A percentile compares a stretch with the other conserved stretches of the same genome.
These are phyloP conservation scores for Lanzia echinophila DNA, from an alignment of 2,329 filamentous ascomycete genomes.

Conservation along the genomic window DNA sequence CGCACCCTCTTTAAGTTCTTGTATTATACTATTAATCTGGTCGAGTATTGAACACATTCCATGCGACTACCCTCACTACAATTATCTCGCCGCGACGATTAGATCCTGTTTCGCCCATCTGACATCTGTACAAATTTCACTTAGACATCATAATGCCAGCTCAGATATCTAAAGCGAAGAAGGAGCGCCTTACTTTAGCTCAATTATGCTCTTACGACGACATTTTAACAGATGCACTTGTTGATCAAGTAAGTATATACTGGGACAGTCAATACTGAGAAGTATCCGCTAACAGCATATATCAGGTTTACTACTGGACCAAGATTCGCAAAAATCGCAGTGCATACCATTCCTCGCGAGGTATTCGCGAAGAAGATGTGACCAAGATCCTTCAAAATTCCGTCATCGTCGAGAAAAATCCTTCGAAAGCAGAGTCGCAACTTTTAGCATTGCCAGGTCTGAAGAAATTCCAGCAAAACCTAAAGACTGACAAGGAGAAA, in stretches of 20 bases:
- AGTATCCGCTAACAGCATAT: neutral
- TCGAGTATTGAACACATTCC: neutral
- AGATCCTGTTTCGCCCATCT: neutral
- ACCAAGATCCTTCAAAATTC: slow-evolving; percentile 54
- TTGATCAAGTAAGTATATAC: slow-evolving; percentile 73
- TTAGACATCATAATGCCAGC: slow-evolving; percentile 33
- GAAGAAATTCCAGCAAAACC: slow-evolving; percentile 58
- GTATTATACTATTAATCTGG: neutral
- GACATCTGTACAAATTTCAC: neutral
- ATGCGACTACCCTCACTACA: neutral
- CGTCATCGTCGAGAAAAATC: slow-evolving; percentile 69
- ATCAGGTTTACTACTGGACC: slow-evolving; percentile 90
- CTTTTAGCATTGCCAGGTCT: slow-evolving; percentile 69
- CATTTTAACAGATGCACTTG: slow-evolving; percentile 85
- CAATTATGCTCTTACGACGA: slow-evolving; percentile 94
- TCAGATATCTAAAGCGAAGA: slow-evolving; percentile 45
- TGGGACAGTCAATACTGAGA: neutral
- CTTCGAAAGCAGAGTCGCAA: slow-evolving; percentile 61
- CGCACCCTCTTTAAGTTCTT: slow-evolving; percentile 1
- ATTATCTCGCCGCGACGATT: neutral
- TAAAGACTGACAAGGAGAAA: slow-evolving; percentile 72
- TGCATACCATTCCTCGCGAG: slow-evolving; percentile 78
- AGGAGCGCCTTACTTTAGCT: slow-evolving; percentile 71
- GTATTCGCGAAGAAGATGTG: slow-evolving; percentile 61
- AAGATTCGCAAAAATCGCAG: slow-evolving; percentile 89